These are phyloP conservation scores for Oryza glumipatula DNA, from an alignment of 176 grass and related monocot species.

Conservation along the genomic window DNA sequence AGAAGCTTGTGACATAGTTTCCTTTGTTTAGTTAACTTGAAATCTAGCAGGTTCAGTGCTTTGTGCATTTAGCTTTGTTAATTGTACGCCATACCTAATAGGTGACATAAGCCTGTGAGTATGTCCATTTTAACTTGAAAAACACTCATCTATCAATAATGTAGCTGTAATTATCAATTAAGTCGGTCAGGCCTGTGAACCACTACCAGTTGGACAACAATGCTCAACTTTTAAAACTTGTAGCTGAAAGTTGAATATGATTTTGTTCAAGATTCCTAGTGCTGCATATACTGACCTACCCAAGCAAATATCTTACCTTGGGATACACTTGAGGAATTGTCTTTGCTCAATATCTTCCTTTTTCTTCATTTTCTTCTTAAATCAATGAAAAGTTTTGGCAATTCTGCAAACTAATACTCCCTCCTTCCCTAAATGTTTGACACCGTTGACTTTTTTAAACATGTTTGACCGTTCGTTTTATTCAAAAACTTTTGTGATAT, in stretches of 20 bases:
- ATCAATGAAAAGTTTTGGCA: background rate
- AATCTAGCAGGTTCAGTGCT: background rate
- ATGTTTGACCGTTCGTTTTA: no score
- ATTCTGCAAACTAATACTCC: background rate
- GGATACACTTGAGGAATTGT: background rate
- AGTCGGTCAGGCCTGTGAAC: background rate
- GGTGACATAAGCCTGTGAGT: background rate
- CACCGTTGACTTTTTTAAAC: no score
- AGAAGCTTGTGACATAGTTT: slow-evolving; percentile 1
- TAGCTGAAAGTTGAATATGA: background rate
- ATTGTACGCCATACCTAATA: background rate
- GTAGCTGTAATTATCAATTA: background rate
- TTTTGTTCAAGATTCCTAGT: background rate
- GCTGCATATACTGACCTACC: background rate
- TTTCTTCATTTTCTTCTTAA: background rate
- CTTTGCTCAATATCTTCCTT: background rate
- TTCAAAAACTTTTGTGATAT: no score
- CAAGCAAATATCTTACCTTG: background rate
- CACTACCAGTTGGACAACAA: background rate
- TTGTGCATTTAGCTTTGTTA: background rate
- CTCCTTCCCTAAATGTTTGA: no score
- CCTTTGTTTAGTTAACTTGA: background rate
- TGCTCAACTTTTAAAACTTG: background rate
- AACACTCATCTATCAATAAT: background rate
- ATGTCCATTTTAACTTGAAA: background rate